These are phyloP conservation scores for Phaeosphaeriaceae sp. DNA, from an alignment of 2,329 filamentous ascomycete species.

Conservation along the genomic window DNA sequence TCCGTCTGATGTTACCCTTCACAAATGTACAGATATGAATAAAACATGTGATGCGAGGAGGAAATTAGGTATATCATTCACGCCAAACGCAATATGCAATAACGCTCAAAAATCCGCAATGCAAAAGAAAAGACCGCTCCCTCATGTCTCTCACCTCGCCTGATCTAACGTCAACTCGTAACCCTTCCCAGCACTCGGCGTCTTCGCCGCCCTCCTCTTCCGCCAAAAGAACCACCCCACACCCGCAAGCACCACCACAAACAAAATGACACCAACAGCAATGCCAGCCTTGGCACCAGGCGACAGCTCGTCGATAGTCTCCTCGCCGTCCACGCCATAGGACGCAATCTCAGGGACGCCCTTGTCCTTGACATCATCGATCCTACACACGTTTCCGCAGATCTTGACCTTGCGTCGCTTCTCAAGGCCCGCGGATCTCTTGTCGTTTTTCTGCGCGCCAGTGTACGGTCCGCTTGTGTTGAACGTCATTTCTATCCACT, in stretches of 20 bases:
- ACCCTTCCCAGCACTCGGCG: background rate
- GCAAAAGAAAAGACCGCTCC: background rate
- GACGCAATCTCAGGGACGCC: conserved; percentile 46
- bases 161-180: conserved; percentile 2
- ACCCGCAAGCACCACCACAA: conserved; percentile 4
- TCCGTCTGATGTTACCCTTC: too few species aligned
- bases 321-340: conserved; percentile 5
- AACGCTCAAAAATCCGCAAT: background rate
- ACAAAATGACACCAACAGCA: conserved; percentile 9
- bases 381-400: conserved; percentile 46
- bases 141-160: background rate
- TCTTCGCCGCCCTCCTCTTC: conserved; percentile 1
- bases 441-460: conserved; percentile 17
- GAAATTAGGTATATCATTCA: background rate
- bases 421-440: conserved; percentile 17
- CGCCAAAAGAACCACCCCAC: conserved; percentile 8
- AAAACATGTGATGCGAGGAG: background rate
- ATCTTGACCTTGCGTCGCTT: conserved; percentile 32
- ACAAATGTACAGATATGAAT: background rate
- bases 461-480: conserved; percentile 47
- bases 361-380: conserved; percentile 43
- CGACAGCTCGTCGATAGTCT: conserved; percentile 12
- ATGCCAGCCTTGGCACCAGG: conserved; percentile 13
- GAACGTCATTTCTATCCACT: conserved; percentile 69
- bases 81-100: background rate